Evolutionary conservation across 2,329 filamentous ascomycete species (phyloP), one percentile per base, ranked within the genome.

Genomic region (Coniella lustricola): DNA sequence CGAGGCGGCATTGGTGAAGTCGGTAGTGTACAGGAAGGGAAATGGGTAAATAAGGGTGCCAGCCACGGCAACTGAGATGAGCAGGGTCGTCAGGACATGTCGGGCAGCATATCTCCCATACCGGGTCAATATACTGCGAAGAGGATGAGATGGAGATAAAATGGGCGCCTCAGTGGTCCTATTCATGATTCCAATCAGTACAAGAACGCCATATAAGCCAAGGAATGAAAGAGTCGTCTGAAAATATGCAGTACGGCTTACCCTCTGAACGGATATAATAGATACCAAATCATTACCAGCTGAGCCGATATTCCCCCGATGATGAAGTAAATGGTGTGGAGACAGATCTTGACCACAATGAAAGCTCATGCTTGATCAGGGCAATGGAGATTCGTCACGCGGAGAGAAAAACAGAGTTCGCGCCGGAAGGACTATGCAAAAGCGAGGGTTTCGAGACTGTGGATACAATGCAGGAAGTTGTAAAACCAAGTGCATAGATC

Each of bases 251-350:
- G 31, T 52, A 36, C 44, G 46, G 76, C 83, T 66, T 68, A 87
- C 84, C 85, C 84, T 76, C 85, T 77, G 57, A 90, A 72, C 61
- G 85, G 85, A 69, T 85, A 89, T 56, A 90, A 70, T 44, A 90
- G 68, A 70, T 85, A 87, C 84, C 84, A 87, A 68, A 87, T 84
- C 84, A 87, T 80, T 60, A 59, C 65, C 44, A 49, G 40, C 41
- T 39, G 36, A 44, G 34, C 44, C 48, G 25, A 45, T 37, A 33
- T 37, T 42, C 16, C 25, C 44, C 51, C 48, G 46, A 44, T 32
- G 38, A 12, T 38, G 18, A 22, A 42, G 36, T 20, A 44, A 22
- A n/a, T n/a, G 36, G 43, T 42, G 21, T 32, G 29, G 29, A 18
- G 36, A 29, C 31, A 36, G 33, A 39, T 29, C 22, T 31, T n/a